Conservation (phyloP, 2,329 filamentous ascomycete genomes). For the Penicillium sp. region DNA sequence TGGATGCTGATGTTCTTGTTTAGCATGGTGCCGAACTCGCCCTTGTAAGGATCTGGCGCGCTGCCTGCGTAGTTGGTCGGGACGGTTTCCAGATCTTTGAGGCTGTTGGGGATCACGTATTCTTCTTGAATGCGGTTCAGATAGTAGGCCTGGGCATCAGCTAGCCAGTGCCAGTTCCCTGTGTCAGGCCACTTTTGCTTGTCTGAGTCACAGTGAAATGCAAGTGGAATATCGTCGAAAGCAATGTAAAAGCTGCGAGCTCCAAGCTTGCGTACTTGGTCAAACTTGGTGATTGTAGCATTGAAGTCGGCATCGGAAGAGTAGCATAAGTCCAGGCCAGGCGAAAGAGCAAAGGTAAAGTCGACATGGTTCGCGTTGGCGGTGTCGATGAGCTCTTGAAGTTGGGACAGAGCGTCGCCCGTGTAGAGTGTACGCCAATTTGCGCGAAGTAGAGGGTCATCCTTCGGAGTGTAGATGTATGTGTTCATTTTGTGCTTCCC, state of each 20-base stretch:
- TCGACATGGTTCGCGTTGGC: slow-evolving; percentile 24
- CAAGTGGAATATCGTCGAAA: slow-evolving; percentile 20
- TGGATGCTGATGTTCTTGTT: slow-evolving; percentile 28
- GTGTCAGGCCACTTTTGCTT: slow-evolving; percentile 18
- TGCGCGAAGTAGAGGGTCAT: slow-evolving; percentile 23
- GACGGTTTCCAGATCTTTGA: slow-evolving; percentile 21
- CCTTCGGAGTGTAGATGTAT: slow-evolving; percentile 28
- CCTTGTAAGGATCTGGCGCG: slow-evolving; percentile 21
- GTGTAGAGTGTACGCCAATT: slow-evolving; percentile 23
- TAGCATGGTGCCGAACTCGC: slow-evolving; percentile 21
- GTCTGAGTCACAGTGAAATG: slow-evolving; percentile 23
- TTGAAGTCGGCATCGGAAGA: slow-evolving; percentile 24
- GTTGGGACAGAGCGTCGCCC: slow-evolving; percentile 15
- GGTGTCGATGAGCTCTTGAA: slow-evolving; percentile 20
- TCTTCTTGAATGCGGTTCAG: slow-evolving; percentile 22
- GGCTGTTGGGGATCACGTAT: slow-evolving; percentile 18
- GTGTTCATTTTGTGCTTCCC: slow-evolving; percentile 28
- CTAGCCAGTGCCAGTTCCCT: slow-evolving; percentile 19
- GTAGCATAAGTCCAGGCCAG: slow-evolving; percentile 20
- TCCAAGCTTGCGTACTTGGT: slow-evolving; percentile 21
- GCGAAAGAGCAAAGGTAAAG: slow-evolving; percentile 25
- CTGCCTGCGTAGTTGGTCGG: slow-evolving; percentile 25
- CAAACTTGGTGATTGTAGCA: slow-evolving; percentile 20
- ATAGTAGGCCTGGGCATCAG: slow-evolving; percentile 22
- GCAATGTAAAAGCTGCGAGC: slow-evolving; percentile 24